phyloP scores from a whole-genome alignment of 2,329 filamentous ascomycete species.

The Aquanectria penicillioides region DNA sequence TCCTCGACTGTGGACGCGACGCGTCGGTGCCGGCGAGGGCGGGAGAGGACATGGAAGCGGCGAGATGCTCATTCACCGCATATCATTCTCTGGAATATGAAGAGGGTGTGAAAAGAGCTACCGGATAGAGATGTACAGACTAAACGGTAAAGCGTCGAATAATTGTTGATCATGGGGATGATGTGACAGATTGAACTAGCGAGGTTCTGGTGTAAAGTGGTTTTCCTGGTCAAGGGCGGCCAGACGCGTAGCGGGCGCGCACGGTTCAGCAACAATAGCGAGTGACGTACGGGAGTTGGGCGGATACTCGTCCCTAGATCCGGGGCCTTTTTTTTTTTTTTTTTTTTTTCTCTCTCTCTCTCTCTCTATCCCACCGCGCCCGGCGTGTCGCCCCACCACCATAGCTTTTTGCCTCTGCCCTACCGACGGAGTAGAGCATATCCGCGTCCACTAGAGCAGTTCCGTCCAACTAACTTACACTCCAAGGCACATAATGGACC shows the following conservation, averaged over 20 bases:
- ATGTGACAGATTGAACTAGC: background rate
- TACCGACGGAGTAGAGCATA: background rate
- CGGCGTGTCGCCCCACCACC: background rate
- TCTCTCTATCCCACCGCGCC: background rate
- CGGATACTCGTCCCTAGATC: background rate
- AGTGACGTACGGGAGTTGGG: background rate
- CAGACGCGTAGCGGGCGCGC: conserved; percentile 15
- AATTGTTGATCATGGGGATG: background rate
- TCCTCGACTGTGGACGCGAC: conserved; percentile 58
- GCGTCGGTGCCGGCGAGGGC: conserved; percentile 53
- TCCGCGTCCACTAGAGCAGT: too few species aligned
- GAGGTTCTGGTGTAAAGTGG: conserved; percentile 12
- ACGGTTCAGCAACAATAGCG: background rate
- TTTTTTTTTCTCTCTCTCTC: too few species aligned
- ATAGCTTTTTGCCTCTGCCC: background rate
- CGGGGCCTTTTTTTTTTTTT: background rate
- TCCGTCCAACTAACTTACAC: too few species aligned
- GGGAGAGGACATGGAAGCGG: conserved; percentile 47
- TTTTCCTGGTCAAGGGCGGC: conserved; percentile 8
- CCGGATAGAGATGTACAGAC: conserved; percentile 19
- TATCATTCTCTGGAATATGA: conserved; percentile 26
- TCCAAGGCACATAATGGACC: too few species aligned
- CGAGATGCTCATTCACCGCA: conserved; percentile 27
- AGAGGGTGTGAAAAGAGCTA: conserved; percentile 6
- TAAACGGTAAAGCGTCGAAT: background rate